Evolutionary conservation across 129 eudicot genomes (phyloP).

Genomic region (Silybum marianum): DNA sequence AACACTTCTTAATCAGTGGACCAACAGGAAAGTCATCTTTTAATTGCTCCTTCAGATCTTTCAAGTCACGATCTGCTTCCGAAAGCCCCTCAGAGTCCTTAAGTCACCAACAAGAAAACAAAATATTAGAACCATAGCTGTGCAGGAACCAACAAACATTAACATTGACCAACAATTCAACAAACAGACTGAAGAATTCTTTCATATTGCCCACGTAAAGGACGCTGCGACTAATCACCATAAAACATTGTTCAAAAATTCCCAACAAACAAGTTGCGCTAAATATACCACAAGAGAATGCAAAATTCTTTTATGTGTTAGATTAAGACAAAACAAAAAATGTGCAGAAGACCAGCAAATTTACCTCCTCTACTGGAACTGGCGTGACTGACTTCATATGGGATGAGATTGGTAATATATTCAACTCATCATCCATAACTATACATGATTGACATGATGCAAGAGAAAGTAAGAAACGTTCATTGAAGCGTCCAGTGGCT

Average conservation of each 20-base stretch:
- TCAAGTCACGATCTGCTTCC: constrained; percentile 72
- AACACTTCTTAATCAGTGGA: constrained; percentile 72
- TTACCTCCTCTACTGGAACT: constrained; percentile 71
- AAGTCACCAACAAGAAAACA: constrained; percentile 28
- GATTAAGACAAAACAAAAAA: neutral
- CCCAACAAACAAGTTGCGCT: neutral
- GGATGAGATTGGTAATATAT: constrained; percentile 90
- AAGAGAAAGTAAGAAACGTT: constrained; percentile 84
- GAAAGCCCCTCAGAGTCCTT: constrained; percentile 89
- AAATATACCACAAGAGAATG: neutral
- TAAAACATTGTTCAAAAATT: neutral
- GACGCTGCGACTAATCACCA: neutral
- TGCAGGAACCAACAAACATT: neutral
- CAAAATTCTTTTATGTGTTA: neutral
- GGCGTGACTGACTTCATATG: constrained; percentile 80
- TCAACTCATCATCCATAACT: constrained; percentile 93
- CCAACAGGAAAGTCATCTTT: constrained; percentile 90
- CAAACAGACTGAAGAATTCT: neutral
- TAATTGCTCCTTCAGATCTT: constrained; percentile 80
- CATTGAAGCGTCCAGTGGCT: constrained; percentile 91
- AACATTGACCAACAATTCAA: constrained; percentile 23
- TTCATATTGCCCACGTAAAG: neutral
- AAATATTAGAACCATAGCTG: constrained; percentile 15
- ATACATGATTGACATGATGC: constrained; percentile 87
- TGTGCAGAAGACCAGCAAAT: constrained; percentile 7